A percentile compares a stretch with the other conserved stretches of the same genome.
These are phyloP conservation scores for Amylocystis lapponica DNA, from an alignment of 768 basidiomycete genomes.

Conservation along the genomic window DNA sequence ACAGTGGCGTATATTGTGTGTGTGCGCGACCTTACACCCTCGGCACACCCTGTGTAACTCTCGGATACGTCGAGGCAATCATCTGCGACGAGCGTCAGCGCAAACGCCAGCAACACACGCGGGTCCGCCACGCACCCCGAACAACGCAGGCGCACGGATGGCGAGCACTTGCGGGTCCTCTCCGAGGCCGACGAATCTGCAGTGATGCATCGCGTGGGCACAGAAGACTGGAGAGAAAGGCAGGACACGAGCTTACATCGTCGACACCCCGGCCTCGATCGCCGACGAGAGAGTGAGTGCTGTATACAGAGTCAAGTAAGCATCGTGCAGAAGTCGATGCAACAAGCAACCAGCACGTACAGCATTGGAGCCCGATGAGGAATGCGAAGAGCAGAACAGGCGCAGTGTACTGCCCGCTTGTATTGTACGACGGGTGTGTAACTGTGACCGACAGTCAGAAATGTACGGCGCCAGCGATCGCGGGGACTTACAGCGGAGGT, in stretches of 20 bases:
- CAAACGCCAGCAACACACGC: background rate
- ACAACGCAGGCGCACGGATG: slow-evolving; percentile 65
- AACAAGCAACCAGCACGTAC: slow-evolving; percentile 28
- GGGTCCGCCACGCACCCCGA: slow-evolving; percentile 38
- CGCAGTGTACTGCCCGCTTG: slow-evolving; percentile 69
- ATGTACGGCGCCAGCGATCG: slow-evolving; percentile 4
- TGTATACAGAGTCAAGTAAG: slow-evolving; percentile 22
- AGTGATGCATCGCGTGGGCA: background rate
- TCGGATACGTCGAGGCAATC: slow-evolving; percentile 63
- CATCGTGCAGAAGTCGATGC: background rate
- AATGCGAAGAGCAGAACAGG: slow-evolving; percentile 76
- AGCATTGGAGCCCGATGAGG: slow-evolving; percentile 69
- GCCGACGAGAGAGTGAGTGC: slow-evolving; percentile 66
- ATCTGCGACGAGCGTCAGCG: slow-evolving; percentile 33
- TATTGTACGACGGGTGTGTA: slow-evolving; percentile 71
- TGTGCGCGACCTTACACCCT: slow-evolving; percentile 18
- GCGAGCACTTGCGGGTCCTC: slow-evolving; percentile 80
- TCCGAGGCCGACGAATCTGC: slow-evolving; percentile 75
- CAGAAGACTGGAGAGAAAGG: background rate
- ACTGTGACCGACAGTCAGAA: slow-evolving; percentile 31
- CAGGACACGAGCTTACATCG: slow-evolving; percentile 47
- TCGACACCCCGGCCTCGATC: slow-evolving; percentile 83
- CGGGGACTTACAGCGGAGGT: slow-evolving; percentile 55
- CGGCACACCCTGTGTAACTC: slow-evolving; percentile 59
- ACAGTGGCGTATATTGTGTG: too few species aligned